Conservation (phyloP, 2,329 filamentous ascomycete species). For the Sporothrix phasma region DNA sequence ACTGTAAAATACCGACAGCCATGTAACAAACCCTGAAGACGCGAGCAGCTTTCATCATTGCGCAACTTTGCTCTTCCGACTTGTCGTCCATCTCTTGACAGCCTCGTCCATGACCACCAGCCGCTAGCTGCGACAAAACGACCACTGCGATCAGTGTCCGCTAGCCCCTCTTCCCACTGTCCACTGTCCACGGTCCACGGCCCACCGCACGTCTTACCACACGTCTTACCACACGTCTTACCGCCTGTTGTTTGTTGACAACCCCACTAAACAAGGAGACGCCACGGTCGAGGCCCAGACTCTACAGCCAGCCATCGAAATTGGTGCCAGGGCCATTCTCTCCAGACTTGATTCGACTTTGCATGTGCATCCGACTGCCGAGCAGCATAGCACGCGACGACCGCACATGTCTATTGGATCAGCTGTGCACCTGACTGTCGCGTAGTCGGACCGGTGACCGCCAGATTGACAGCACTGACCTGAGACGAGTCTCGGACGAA, state of each 20-base stretch:
- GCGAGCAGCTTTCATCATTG: no score
- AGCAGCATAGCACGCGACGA: no score
- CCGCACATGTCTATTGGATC: no score
- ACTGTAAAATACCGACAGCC: no score
- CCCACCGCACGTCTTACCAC: no score
- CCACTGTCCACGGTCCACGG: neutral
- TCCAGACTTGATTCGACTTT: neutral
- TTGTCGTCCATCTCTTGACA: neutral
- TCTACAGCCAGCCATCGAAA: neutral
- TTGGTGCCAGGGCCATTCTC: neutral
- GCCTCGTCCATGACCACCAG: neutral
- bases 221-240: no score
- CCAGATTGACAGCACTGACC: neutral
- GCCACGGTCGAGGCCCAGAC: neutral
- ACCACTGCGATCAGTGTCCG: neutral
- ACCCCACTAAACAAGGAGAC: neutral
- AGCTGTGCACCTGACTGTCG: no score
- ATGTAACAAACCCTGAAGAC: no score
- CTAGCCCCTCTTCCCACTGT: neutral
- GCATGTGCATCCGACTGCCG: conserved; percentile 1
- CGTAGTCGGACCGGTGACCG: neutral
- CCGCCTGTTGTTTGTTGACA: neutral
- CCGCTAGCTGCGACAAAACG: neutral
- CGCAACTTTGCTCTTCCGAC: no score
- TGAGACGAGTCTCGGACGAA: neutral